Evolutionary conservation across 768 basidiomycete genomes (phyloP), one percentile per base, ranked within the genome.

Genomic region (Cystofilobasidium capitatum): DNA sequence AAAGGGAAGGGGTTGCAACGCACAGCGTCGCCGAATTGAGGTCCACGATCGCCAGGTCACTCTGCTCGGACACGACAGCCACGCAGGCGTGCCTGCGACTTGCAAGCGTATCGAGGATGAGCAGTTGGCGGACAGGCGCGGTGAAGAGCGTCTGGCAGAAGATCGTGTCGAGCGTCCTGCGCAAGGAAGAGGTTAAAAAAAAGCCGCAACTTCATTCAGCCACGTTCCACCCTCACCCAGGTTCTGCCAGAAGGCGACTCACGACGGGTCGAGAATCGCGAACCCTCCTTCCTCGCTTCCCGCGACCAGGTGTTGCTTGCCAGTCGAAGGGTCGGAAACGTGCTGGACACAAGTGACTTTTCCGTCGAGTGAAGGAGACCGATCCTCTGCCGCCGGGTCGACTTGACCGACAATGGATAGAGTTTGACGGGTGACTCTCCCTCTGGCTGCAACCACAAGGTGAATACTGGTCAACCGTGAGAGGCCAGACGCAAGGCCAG

Each of bases 31-130:
- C 84, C 2, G 83, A 85, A 59, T 87, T 86, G 13, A 77, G 62
- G 7, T 89, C 76, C 64, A 97, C 81, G n/a, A 90, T 82, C 0
- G 86, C 90, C 69, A 92, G 83, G 2, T 91, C 90, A 0, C 91
- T 90, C 72, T 91, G 89, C 35, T 79, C 73, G 1, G 91, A 83
- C 9, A 89, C 75, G 78, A 73, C 86, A 88, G 3, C 85, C 87
- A 54, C 81, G 80, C 29, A 93, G 74, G 8, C 84, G 80, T 0
- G 85, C 85, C 2, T 61, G 70, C 8, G 78, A 77, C 24, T 83
- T 81, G 36, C 51, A n/a, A 55, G 51, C 26, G 51, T 55, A 9
- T 79, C 77, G 45, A 89, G 78, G 66, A 83, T 81, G 1, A 88
- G 76, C 29, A 88, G 84, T 17, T 81, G 77, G 13, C 75, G 1